Base-by-base conservation (phyloP, 768 basidiomycete species). In the Mycena sanguinolenta region DNA sequence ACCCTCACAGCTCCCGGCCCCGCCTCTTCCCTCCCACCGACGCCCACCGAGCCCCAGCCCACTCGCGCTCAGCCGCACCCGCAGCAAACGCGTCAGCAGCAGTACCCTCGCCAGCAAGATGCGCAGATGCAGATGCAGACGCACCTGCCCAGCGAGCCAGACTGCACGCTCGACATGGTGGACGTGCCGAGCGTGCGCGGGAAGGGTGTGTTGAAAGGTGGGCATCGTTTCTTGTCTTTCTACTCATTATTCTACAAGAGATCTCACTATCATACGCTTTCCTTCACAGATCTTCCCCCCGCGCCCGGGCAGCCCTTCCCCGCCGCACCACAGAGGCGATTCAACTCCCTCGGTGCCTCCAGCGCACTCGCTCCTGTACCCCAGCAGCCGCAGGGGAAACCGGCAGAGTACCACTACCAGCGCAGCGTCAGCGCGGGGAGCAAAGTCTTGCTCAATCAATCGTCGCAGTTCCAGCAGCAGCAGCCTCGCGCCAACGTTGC, bases 291-390 rank as follows among this genome's bases (percentile, higher is more conserved):
- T 42, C 61, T 64, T 19, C 71, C 53, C 38, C 60, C 66, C 57
- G 25, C 54, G 14, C 62, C 54, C 63, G 14, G 34, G 9, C 58
- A 73, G 64, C 67, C 68, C 21, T 71, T 67, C 70, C 67, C 71
- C n/a, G 27, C 78, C 1, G 6, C 32, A 34, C 32, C 32, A 4
- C 86, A 89, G 14, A 78, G 84, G 1, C 87, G 92, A 7, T 91
- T 89, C 79, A 91, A 91, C 78, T 93, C 92, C 2, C 86, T 95
- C 42, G 85, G 68, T 36, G 72, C 72, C 5, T 67, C 68, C n/a
- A 63, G 55, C 44, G 68, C 61, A 10, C 72, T 57, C 70, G 64
- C 62, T 28, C 46, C 54, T 19, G 14, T 52, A 12, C 54, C 53
- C 17, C 52, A 28, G 9, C 13, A 12, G 13, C 39, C 61, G 10